Conservation (phyloP, 495 filamentous ascomycete genomes). For the Neurospora sp. region DNA sequence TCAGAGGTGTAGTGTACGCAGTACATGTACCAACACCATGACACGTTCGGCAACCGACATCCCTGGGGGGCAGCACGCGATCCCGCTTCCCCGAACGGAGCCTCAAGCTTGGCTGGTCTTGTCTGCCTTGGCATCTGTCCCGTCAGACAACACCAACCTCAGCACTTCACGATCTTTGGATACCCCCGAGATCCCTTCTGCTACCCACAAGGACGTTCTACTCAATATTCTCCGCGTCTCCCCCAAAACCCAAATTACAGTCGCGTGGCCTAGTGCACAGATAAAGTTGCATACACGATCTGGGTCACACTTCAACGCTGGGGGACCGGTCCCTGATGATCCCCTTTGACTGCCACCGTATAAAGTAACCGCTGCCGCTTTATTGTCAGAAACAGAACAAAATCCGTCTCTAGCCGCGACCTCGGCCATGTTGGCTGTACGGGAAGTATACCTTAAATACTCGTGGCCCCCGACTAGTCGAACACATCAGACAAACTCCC, state of each 20-base stretch:
- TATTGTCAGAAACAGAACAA: neutral
- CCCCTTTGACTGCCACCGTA: neutral
- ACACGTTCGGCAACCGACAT: neutral
- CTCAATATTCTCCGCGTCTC: neutral
- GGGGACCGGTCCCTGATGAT: neutral
- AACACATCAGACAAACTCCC: neutral
- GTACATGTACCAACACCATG: neutral
- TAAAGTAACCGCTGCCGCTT: neutral
- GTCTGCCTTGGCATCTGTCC: neutral
- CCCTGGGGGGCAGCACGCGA: neutral
- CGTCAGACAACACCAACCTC: neutral
- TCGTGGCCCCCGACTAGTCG: neutral
- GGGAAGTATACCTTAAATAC: neutral
- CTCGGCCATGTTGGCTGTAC: neutral
- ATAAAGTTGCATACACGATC: neutral
- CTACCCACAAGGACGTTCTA: neutral
- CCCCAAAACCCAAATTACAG: neutral
- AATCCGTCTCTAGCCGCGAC: neutral
- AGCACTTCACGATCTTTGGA: neutral
- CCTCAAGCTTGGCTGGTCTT: neutral
- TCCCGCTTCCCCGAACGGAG: neutral
- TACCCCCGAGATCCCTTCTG: neutral
- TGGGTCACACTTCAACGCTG: neutral
- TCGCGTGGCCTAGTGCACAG: neutral
- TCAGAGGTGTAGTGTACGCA: too few species aligned